phyloP scores from a whole-genome alignment of 768 basidiomycete genomes.

The Hypsizygus marmoreus region DNA sequence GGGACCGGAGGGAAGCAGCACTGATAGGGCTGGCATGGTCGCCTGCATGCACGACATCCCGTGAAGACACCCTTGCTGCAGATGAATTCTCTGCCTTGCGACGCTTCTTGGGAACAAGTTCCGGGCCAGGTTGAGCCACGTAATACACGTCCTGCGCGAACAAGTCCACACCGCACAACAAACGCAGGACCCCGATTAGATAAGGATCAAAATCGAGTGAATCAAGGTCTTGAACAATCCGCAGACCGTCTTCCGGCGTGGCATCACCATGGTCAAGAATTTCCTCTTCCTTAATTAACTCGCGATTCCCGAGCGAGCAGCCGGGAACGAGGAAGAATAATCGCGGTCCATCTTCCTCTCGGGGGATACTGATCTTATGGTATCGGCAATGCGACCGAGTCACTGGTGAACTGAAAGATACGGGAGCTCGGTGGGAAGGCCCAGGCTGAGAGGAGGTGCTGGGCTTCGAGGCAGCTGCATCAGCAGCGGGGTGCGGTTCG shows the following conservation, averaged over 20 bases:
- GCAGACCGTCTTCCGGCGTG: slow-evolving; percentile 47
- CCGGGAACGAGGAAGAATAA: slow-evolving; percentile 70
- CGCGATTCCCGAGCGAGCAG: slow-evolving; percentile 58
- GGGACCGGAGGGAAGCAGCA: slow-evolving; percentile 29
- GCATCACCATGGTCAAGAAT: slow-evolving; percentile 65
- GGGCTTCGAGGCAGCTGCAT: slow-evolving; percentile 19
- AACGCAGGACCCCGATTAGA: slow-evolving; percentile 56
- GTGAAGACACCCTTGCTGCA: slow-evolving; percentile 14
- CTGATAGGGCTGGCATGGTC: slow-evolving; percentile 19
- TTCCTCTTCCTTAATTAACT: slow-evolving; percentile 60
- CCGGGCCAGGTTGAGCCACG: slow-evolving; percentile 52
- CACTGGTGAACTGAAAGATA: slow-evolving; percentile 45
- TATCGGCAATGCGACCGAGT: slow-evolving; percentile 74
- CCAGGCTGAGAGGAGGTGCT: slow-evolving; percentile 15
- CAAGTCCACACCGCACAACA: slow-evolving; percentile 66
- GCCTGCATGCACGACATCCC: slow-evolving; percentile 13
- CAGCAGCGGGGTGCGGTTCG: slow-evolving; percentile 15
- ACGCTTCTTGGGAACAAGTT: slow-evolving; percentile 26
- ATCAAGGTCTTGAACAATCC: slow-evolving; percentile 52
- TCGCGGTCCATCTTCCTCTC: slow-evolving; percentile 51
- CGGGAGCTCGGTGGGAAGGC: slow-evolving; percentile 20
- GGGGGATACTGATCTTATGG: slow-evolving; percentile 65
- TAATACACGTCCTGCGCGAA: slow-evolving; percentile 69
- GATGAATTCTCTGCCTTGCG: slow-evolving; percentile 18
- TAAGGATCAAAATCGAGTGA: slow-evolving; percentile 51